phyloP scores from a whole-genome alignment of 1,139 yeast species.

The Lodderomyces beijingensis region DNA sequence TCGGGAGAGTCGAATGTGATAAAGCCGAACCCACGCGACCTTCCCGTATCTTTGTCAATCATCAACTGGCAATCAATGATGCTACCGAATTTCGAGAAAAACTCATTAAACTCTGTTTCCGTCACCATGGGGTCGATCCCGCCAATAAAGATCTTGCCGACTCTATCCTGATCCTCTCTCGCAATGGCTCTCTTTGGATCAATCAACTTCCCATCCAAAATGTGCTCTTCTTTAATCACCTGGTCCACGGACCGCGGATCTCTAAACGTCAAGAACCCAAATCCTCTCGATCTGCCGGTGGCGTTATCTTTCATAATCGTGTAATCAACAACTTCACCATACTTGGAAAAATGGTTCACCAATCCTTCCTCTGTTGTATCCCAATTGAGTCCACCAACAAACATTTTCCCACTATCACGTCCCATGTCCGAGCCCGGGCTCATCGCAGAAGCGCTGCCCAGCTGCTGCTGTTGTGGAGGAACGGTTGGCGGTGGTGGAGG shows the following conservation, averaged over 20 bases:
- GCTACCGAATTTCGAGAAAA: conserved; percentile 86
- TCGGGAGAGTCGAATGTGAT: conserved; percentile 94
- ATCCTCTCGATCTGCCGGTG: conserved; percentile 94
- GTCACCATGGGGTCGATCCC: conserved; percentile 96
- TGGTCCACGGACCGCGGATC: conserved; percentile 80
- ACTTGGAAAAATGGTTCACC: conserved; percentile 78
- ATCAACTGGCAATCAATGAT: conserved; percentile 95
- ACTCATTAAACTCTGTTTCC: conserved; percentile 84
- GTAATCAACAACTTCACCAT: conserved; percentile 85
- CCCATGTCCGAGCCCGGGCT: conserved; percentile 38
- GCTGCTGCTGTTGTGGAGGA: not conserved
- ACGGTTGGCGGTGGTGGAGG: conserved; percentile 3
- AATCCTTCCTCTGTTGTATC: conserved; percentile 89
- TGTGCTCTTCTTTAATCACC: conserved; percentile 84
- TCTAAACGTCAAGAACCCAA: conserved; percentile 89
- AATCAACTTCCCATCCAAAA: conserved; percentile 91
- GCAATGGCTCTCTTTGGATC: conserved; percentile 99
- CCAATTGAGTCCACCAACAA: conserved; percentile 98
- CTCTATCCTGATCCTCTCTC: conserved; percentile 94
- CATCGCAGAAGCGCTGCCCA: conserved; percentile 15
- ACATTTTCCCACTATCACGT: conserved; percentile 78
- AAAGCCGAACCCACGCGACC: conserved; percentile 97
- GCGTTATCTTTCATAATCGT: conserved; percentile 91
- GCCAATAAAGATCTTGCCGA: conserved; percentile 97
- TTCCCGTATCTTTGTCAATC: conserved; percentile 97